These are phyloP conservation scores for Juncus inflexus DNA, from an alignment of 176 grass and related monocot genomes.

Conservation along the genomic window DNA sequence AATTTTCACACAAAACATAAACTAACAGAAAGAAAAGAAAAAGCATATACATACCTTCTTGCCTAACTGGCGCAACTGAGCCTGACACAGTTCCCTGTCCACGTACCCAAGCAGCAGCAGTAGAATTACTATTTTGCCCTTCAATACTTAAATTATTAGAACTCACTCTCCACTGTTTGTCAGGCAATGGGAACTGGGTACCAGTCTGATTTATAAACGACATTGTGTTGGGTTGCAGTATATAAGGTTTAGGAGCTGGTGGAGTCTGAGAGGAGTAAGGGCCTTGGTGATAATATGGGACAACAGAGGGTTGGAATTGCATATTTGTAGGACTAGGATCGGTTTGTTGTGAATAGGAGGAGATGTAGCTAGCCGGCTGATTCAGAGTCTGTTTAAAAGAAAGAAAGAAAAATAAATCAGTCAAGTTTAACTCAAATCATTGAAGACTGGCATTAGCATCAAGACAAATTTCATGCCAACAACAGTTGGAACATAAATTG, in stretches of 20 bases:
- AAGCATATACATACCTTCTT: conserved; percentile 18
- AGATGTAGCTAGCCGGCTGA: conserved; percentile 15
- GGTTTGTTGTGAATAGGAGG: not conserved
- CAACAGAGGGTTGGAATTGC: conserved; percentile 22
- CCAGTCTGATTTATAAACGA: conserved; percentile 12
- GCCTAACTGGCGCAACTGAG: conserved; percentile 8
- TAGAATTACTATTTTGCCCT: conserved; percentile 5
- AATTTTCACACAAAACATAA: conserved; percentile 1
- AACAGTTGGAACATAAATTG: too few relatives aligned
- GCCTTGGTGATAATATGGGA: conserved; percentile 5
- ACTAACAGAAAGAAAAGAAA: conserved; percentile 17
- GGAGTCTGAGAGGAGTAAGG: conserved; percentile 13
- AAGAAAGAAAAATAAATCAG: not conserved
- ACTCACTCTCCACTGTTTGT: conserved; percentile 13
- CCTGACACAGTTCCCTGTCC: conserved; percentile 1
- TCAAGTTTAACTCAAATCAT: not conserved
- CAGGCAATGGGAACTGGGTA: conserved; percentile 14
- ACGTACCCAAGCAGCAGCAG: conserved; percentile 20
- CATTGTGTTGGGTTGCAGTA: conserved; percentile 2
- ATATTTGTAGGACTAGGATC: conserved; percentile 11
- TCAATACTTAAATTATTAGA: conserved; percentile 8
- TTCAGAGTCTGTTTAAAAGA: conserved; percentile 5
- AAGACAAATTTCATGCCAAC: too few relatives aligned
- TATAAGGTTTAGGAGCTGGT: conserved; percentile 4
- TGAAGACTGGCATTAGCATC: not conserved